Evolutionary conservation across 441 rosid species (phyloP).

Genomic region (Geranium incanum): DNA sequence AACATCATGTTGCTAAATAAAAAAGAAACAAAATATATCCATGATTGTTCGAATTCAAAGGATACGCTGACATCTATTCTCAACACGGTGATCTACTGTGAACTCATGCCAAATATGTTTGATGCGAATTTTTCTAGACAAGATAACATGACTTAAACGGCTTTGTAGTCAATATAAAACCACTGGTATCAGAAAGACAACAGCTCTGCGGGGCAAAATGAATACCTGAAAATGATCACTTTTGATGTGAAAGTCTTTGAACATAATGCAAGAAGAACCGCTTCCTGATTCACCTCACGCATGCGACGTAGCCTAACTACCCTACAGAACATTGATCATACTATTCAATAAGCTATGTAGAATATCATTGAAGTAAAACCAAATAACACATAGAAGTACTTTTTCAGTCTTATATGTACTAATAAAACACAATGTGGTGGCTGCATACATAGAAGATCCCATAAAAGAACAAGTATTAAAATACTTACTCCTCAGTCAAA

Average conservation of each 20-base stretch:
- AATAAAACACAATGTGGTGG: background rate
- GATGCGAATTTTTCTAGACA: background rate
- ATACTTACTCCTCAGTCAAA: slow-evolving; percentile 77
- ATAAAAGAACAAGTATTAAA: slow-evolving; percentile 14
- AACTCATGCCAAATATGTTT: background rate
- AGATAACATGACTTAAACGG: slow-evolving; percentile 6
- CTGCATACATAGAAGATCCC: slow-evolving; percentile 10
- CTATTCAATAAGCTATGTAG: background rate
- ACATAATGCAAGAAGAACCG: slow-evolving; percentile 89
- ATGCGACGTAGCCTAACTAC: slow-evolving; percentile 85
- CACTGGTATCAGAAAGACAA: slow-evolving; percentile 12
- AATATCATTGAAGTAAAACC: background rate
- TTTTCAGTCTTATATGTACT: slow-evolving; percentile 10
- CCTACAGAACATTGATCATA: slow-evolving; percentile 36
- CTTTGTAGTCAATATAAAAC: background rate
- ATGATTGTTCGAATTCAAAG: background rate
- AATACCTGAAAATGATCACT: slow-evolving; percentile 84
- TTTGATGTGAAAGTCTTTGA: slow-evolving; percentile 71
- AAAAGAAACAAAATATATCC: background rate
- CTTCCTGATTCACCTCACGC: slow-evolving; percentile 86
- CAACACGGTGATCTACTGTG: background rate
- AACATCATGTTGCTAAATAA: background rate
- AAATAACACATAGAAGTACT: background rate
- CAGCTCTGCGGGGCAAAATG: slow-evolving; percentile 7
- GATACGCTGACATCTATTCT: background rate